Conservation (phyloP, 2,329 filamentous ascomycete genomes). For the Penicillium rolfsii region DNA sequence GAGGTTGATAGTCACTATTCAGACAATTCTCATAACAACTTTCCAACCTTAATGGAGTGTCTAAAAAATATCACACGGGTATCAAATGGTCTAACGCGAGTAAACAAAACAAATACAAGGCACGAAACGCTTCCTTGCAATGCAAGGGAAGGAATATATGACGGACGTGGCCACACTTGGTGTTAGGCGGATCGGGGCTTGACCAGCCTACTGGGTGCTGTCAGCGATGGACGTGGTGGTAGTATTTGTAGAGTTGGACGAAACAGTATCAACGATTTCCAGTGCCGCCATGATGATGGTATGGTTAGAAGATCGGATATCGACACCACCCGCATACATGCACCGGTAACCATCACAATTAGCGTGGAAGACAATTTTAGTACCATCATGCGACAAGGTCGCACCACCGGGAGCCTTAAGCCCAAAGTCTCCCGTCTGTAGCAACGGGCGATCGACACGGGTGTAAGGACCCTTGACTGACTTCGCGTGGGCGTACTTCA, state of each 20-base stretch:
- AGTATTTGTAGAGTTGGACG: slow-evolving; percentile 9
- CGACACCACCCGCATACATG: slow-evolving; percentile 32
- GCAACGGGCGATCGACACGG: slow-evolving; percentile 35
- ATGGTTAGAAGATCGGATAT: slow-evolving; percentile 25
- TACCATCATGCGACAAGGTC: slow-evolving; percentile 30
- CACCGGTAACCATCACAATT: slow-evolving; percentile 31
- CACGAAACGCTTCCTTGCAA: slow-evolving; percentile 3
- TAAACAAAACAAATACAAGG: background rate
- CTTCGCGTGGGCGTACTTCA: slow-evolving; percentile 59
- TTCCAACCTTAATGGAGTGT: background rate
- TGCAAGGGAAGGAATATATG: background rate
- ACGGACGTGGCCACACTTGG: background rate
- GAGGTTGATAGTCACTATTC: background rate
- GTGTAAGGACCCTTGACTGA: slow-evolving; percentile 43
- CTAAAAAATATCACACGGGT: slow-evolving; percentile 15
- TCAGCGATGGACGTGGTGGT: background rate
- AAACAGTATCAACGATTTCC: slow-evolving; percentile 5
- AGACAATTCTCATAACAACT: background rate
- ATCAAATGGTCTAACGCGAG: slow-evolving; percentile 6
- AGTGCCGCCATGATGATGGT: slow-evolving; percentile 21
- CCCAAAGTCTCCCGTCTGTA: slow-evolving; percentile 37
- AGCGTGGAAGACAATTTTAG: slow-evolving; percentile 37
- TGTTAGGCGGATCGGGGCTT: background rate
- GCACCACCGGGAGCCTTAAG: slow-evolving; percentile 34
- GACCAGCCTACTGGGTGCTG: background rate